A percentile compares a stretch with the other conserved stretches of the same genome.
These are phyloP conservation scores for Lotus japonicus DNA, from an alignment of 306 rosid genomes.

Conservation along the genomic window DNA sequence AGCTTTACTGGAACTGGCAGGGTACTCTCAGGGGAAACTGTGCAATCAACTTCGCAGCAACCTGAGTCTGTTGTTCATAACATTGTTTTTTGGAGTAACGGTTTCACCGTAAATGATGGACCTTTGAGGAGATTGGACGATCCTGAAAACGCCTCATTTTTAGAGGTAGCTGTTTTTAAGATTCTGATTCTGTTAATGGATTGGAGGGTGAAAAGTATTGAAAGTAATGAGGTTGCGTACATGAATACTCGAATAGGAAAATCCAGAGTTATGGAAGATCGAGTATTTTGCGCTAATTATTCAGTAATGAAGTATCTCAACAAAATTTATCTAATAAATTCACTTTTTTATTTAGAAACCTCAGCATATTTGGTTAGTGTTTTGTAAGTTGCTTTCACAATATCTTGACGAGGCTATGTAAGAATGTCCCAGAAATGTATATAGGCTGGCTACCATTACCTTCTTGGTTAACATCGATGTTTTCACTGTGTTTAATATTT, in stretches of 20 bases:
- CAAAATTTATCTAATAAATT: neutral
- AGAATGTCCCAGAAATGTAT: neutral
- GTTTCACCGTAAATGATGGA: constrained; percentile 85
- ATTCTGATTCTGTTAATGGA: neutral
- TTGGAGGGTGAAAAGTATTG: neutral
- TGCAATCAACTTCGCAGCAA: constrained; percentile 65
- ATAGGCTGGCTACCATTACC: neutral
- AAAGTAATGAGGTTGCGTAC: neutral
- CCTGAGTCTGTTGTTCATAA: constrained; percentile 78
- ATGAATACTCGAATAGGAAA: neutral
- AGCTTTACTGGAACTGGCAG: constrained; percentile 91
- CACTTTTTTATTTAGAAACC: neutral
- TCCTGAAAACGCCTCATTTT: constrained; percentile 86
- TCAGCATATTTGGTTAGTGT: constrained; percentile 5
- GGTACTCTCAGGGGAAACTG: constrained; percentile 75
- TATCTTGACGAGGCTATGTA: neutral
- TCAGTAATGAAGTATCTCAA: neutral
- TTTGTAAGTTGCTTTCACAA: neutral
- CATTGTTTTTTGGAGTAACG: constrained; percentile 90
- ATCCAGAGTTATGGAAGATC: neutral
- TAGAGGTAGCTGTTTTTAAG: constrained; percentile 53
- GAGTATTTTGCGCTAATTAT: neutral
- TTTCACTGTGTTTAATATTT: constrained; percentile 1
- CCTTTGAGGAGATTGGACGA: constrained; percentile 95
- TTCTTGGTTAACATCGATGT: neutral